Base-by-base conservation (phyloP, 2,329 filamentous ascomycete genomes). In the Paramyrothecium roridum region DNA sequence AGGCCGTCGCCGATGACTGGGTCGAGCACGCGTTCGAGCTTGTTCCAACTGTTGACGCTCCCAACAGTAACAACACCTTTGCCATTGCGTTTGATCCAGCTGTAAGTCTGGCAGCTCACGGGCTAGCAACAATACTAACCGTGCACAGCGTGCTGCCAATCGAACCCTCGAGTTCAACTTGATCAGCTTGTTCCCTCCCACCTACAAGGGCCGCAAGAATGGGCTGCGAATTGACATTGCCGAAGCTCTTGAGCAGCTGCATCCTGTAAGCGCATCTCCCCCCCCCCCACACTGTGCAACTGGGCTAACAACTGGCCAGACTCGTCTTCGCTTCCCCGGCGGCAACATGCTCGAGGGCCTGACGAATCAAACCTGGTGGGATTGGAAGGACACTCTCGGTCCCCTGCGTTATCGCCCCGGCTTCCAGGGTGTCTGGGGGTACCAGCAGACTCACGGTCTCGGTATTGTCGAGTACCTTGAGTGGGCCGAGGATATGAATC, bases 251-350 rank as follows among this genome's bases (percentile, higher is more conserved):
- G 79, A 76, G 3, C 76, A 72, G 8, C 64, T 85, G 1, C 79
- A 82, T 52, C 79, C 80, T 0, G 76, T 78, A 64, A 66, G 72
- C 55, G 30, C 3, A n/a, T 1, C 19, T n/a, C 3, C 0, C 8
- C 1, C 6, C 20, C 3, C 0, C 8, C 1, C 6, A 3, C 1
- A 2, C 16, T 0, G 3, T 8, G 2, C 4, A 1, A 0, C 1
- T 2, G 22, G 0, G 3, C 37, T 1, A 13, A 4, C 49, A 37
- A 3, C 19, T 7, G 22, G 8, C 50, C 45, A 73, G 70, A 78
- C 76, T n/a, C 80, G 88, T 61, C 76, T 89, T 48, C 79, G 87
- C 17, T 81, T 88, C 56, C 86, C 86, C 0, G 87, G 87, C 7
- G 86, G 84, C 10, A 87, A 86, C 64, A 86, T 85, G 73, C 69